Conservation (phyloP, 2,329 filamentous ascomycete species). For the Xylaria multiplex region DNA sequence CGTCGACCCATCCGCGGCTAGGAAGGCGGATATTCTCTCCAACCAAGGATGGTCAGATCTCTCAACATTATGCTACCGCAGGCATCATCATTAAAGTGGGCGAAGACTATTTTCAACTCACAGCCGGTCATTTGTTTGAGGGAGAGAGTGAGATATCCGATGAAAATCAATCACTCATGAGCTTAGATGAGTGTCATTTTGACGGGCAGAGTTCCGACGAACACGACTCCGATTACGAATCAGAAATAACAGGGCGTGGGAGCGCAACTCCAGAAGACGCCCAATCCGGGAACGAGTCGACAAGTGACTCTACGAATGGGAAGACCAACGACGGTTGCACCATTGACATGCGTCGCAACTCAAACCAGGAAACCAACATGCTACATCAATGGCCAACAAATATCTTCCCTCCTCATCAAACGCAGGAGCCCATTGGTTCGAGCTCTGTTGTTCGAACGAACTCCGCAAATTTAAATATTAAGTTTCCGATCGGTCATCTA, state of each 20-base stretch:
- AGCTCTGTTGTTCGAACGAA: background rate
- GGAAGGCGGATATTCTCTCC: constrained; percentile 17
- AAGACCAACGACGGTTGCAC: background rate
- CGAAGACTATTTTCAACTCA: constrained; percentile 17
- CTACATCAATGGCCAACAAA: background rate
- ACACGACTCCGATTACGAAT: background rate
- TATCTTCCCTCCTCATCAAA: background rate
- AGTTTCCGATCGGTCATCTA: background rate
- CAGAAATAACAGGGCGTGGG: background rate
- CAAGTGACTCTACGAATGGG: background rate
- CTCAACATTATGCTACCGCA: constrained; percentile 8
- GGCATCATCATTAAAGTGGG: constrained; percentile 16
- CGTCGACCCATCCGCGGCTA: background rate
- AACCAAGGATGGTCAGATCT: background rate
- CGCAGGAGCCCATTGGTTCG: background rate
- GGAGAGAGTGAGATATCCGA: background rate
- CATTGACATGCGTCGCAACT: background rate
- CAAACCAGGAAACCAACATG: no score
- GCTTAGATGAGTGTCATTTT: constrained; percentile 14
- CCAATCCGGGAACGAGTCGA: background rate
- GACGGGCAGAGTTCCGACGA: constrained; percentile 18
- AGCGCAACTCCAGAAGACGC: constrained; percentile 13
- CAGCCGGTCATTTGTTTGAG: constrained; percentile 18
- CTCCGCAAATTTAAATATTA: no score
- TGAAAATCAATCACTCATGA: background rate